Evolutionary conservation across 306 rosid species (phyloP), one percentile per base, ranked within the genome.

Genomic region (Coriaria nepalensis): DNA sequence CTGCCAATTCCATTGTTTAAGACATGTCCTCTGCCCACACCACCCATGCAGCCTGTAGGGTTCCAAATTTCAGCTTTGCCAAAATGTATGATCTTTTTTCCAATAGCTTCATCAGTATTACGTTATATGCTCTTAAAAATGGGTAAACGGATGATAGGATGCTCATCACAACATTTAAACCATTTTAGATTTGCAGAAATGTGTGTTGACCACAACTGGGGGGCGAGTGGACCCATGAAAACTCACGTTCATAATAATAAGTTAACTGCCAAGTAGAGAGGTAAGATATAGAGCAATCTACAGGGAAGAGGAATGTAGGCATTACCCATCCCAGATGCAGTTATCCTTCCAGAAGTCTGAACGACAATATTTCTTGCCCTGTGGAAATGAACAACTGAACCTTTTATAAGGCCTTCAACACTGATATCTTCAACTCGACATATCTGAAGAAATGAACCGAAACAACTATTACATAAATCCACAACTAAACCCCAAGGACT

Each of bases 341-440:
- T 82, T 62, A 92, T 85, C 52, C 52, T 62, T 53, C 98, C 98
- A 73, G 75, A 63, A 65, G 96, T 59, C 52, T 68, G 80, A 44
- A 92, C 81, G 60, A 56, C 52, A 60, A 92, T 76, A 34, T 94
- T 78, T 69, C 98, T 78, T 65, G 98, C 96, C 79, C 98, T 64
- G 69, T 92, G 96, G 62, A 92, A 92, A 78, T 85, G 93, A 68
- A 92, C 87, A 55, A 92, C 95, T 15, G 98, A 85, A 46, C 98
- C 98, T 70, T 92, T 70, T 55, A 92, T 67, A 54, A 82, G 83
- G 69, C 98, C 98, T 69, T 78, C 83, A 64, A 86, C 90, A 48
- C 61, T 69, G 54, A 92, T 57, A 60, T 92, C 96, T 76, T 92
- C 98, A 46, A 85, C 96, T 35, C 98, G 86, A 65, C 98, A 92